phyloP scores from a whole-genome alignment of 768 basidiomycete species.

The Leccinum sublutescens region DNA sequence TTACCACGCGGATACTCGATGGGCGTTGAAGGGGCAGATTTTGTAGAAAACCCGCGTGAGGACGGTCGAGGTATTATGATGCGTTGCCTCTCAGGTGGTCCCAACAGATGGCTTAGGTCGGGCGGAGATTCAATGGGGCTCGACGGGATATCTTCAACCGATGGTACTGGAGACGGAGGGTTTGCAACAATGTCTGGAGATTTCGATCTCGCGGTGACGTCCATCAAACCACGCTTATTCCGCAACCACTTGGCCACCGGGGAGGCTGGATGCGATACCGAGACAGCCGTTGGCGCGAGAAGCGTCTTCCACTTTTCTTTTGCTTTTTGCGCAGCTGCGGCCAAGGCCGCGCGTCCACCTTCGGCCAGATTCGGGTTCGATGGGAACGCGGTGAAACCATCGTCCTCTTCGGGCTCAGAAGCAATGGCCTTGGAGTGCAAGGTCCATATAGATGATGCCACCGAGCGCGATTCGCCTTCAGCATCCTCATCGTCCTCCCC shows the following conservation, averaged over 20 bases:
- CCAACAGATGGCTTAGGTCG: slow-evolving; percentile 14
- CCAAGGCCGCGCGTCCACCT: slow-evolving; percentile 39
- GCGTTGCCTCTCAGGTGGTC: slow-evolving; percentile 19
- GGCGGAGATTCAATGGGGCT: slow-evolving; percentile 20
- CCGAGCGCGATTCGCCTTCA: slow-evolving; percentile 48
- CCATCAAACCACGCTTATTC: slow-evolving; percentile 22
- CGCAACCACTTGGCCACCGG: slow-evolving; percentile 32
- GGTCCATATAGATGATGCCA: slow-evolving; percentile 53
- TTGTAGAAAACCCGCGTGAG: slow-evolving; percentile 30
- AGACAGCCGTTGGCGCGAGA: slow-evolving; percentile 34
- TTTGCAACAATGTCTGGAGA: slow-evolving; percentile 28
- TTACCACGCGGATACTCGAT: slow-evolving; percentile 37
- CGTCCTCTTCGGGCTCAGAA: slow-evolving; percentile 43
- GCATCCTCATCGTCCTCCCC: slow-evolving; percentile 40
- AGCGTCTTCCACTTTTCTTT: slow-evolving; percentile 55
- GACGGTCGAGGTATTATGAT: slow-evolving; percentile 25
- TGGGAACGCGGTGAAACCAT: slow-evolving; percentile 32
- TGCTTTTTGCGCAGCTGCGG: slow-evolving; percentile 48
- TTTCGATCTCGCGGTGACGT: slow-evolving; percentile 11
- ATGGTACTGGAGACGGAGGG: slow-evolving; percentile 24
- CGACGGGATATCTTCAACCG: slow-evolving; percentile 24
- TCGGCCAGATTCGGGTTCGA: slow-evolving; percentile 29
- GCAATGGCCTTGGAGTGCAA: slow-evolving; percentile 36
- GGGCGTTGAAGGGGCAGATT: slow-evolving; percentile 30
- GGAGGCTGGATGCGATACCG: slow-evolving; percentile 30